A percentile compares a stretch with the other conserved stretches of the same genome.
These are phyloP conservation scores for Daldinia concentrica DNA, from an alignment of 495 filamentous ascomycete genomes.

Conservation along the genomic window DNA sequence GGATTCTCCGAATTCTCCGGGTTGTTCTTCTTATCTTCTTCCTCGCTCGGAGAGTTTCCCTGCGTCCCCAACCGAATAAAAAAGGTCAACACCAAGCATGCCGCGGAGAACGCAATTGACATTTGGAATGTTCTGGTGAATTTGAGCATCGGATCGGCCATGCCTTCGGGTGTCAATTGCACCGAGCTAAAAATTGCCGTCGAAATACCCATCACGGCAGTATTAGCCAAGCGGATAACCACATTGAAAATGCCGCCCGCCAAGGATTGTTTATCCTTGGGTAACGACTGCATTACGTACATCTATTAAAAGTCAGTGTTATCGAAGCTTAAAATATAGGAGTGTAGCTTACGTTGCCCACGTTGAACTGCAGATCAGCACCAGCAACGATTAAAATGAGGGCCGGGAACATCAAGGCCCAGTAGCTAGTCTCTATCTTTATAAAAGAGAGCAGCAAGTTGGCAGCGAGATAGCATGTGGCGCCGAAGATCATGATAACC, in stretches of 20 bases:
- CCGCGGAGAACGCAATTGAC: conserved; percentile 64
- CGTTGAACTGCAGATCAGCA: conserved; percentile 69
- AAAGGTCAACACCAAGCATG: conserved; percentile 48
- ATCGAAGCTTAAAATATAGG: neutral
- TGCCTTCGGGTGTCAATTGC: conserved; percentile 42
- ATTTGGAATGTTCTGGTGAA: conserved; percentile 63
- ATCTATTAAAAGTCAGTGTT: conserved; percentile 51
- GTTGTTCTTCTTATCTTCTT: conserved; percentile 23
- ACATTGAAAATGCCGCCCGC: conserved; percentile 69
- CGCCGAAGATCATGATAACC: conserved; percentile 59
- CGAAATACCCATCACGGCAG: conserved; percentile 62
- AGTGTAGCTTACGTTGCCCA: conserved; percentile 61
- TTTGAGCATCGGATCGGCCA: conserved; percentile 51
- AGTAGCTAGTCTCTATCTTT: conserved; percentile 57
- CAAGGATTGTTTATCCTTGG: conserved; percentile 64
- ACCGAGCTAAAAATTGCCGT: conserved; percentile 60
- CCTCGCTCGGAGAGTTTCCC: conserved; percentile 46
- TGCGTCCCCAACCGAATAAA: conserved; percentile 58
- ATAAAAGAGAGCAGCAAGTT: conserved; percentile 56
- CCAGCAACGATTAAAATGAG: conserved; percentile 64
- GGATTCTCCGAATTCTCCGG: conserved; percentile 19
- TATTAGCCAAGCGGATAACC: conserved; percentile 60
- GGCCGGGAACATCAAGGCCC: conserved; percentile 66
- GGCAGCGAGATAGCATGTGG: conserved; percentile 53
- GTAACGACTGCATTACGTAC: conserved; percentile 64